Evolutionary conservation across 306 rosid species (phyloP).

Genomic region (Benincasa hispida): DNA sequence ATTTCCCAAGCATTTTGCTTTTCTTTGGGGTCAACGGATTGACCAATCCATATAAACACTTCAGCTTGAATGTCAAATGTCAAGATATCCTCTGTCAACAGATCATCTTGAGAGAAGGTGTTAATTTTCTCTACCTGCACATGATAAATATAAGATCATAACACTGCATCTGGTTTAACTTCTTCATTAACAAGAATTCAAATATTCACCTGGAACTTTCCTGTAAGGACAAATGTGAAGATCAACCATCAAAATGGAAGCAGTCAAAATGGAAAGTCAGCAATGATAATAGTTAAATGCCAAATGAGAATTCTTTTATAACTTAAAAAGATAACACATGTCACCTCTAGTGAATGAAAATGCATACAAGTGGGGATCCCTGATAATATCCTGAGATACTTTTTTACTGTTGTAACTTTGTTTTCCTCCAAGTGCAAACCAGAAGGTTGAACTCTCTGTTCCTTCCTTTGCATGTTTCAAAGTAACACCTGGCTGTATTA

Average conservation of each 20-base stretch:
- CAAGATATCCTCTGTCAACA: slow-evolving; percentile 83
- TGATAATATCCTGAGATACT: slow-evolving; percentile 39
- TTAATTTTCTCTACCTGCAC: slow-evolving; percentile 73
- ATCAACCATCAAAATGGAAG: slow-evolving; percentile 16
- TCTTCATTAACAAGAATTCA: not conserved
- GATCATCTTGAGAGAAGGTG: slow-evolving; percentile 93
- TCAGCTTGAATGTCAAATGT: slow-evolving; percentile 94
- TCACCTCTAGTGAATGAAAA: slow-evolving; percentile 71
- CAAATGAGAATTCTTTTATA: slow-evolving; percentile 9
- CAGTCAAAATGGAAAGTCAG: slow-evolving; percentile 26
- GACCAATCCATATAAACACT: slow-evolving; percentile 96
- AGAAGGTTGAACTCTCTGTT: slow-evolving; percentile 94
- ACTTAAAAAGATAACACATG: not conserved
- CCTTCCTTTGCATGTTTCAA: slow-evolving; percentile 92
- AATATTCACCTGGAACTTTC: slow-evolving; percentile 84
- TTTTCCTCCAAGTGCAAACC: slow-evolving; percentile 95
- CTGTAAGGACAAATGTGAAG: slow-evolving; percentile 42
- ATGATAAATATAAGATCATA: slow-evolving; percentile 13
- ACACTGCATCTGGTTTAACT: slow-evolving; percentile 11
- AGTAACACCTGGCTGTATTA: slow-evolving; percentile 75
- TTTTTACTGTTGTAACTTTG: slow-evolving; percentile 69
- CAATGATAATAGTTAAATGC: slow-evolving; percentile 6
- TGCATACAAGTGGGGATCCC: slow-evolving; percentile 87
- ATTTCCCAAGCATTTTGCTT: slow-evolving; percentile 77
- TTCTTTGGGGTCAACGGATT: slow-evolving; percentile 74